Conservation (phyloP, 2,329 filamentous ascomycete genomes). For the Monilinia fructigena region DNA sequence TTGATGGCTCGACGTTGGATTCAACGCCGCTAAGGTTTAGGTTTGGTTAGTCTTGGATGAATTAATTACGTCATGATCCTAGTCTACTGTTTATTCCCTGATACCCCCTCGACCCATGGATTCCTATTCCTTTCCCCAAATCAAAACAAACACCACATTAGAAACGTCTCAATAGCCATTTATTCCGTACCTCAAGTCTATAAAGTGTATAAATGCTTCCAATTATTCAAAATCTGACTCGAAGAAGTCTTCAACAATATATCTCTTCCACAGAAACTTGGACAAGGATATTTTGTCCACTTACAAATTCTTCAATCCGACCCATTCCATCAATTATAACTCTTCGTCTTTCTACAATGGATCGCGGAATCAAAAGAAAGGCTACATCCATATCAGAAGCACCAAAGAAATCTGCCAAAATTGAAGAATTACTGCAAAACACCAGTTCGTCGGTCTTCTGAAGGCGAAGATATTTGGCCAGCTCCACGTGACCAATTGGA, state of each 20-base stretch:
- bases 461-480: slow-evolving; percentile 54
- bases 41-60: no score
- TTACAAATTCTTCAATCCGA: not conserved
- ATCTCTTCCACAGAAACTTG: not conserved
- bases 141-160: not conserved
- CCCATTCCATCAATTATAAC: not conserved
- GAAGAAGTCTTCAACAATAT: not conserved
- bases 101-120: no score
- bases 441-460: slow-evolving; percentile 21
- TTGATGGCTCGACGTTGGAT: not conserved
- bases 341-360: slow-evolving; percentile 1
- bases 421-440: slow-evolving; percentile 35
- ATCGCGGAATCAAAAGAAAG: slow-evolving; percentile 30
- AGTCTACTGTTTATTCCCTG: not conserved
- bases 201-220: not conserved
- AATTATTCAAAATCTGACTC: not conserved
- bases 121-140: not conserved
- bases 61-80: slow-evolving; percentile 11
- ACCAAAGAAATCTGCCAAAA: slow-evolving; percentile 27
- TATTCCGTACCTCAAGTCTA: no score
- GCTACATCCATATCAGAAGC: slow-evolving; percentile 19
- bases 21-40: not conserved
- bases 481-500: slow-evolving; percentile 56
- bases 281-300: not conserved
- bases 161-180: not conserved